A percentile compares a stretch with the other conserved stretches of the same genome.
Conservation (phyloP, 1,284 basidiomycete species). For the Apiotrichum porosum region DNA sequence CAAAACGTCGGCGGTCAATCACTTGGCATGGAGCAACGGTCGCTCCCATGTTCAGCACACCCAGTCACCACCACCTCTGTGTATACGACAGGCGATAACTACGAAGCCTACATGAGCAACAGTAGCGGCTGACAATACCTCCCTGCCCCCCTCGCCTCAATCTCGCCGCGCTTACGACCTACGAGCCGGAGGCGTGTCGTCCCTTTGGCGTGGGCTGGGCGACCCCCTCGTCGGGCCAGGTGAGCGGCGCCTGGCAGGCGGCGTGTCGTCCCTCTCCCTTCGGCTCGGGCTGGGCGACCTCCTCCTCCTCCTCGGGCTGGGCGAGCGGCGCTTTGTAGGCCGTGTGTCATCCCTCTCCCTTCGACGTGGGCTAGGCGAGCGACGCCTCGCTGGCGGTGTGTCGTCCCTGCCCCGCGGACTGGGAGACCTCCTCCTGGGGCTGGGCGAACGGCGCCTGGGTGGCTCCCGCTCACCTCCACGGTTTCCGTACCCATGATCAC, state of each 20-base stretch:
- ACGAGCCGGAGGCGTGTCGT: too few relatives aligned
- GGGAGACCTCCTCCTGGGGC: background rate
- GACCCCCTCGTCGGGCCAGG: too few relatives aligned
- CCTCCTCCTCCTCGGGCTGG: background rate
- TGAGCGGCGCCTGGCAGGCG: constrained; percentile 1
- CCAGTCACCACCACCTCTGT: too few relatives aligned
- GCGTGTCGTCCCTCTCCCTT: constrained; percentile 1
- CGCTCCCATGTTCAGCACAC: too few relatives aligned
- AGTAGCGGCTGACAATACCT: too few relatives aligned
- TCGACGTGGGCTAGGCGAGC: background rate
- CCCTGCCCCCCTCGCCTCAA: too few relatives aligned
- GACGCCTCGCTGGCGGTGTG: constrained; percentile 1
- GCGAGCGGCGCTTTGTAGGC: background rate
- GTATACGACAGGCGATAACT: too few relatives aligned
- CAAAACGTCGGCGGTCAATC: too few relatives aligned
- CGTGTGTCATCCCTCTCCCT: background rate
- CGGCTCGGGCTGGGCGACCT: background rate
- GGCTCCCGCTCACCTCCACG: background rate
- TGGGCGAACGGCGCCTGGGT: background rate
- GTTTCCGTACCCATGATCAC: background rate
- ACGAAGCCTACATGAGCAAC: too few relatives aligned
- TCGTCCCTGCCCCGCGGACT: constrained; percentile 1
- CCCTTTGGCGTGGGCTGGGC: background rate
- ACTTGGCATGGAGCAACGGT: too few relatives aligned
- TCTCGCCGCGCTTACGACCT: too few relatives aligned